Base-by-base conservation (phyloP, 2,329 filamentous ascomycete genomes). In the Ophiosphaerella herpotricha region DNA sequence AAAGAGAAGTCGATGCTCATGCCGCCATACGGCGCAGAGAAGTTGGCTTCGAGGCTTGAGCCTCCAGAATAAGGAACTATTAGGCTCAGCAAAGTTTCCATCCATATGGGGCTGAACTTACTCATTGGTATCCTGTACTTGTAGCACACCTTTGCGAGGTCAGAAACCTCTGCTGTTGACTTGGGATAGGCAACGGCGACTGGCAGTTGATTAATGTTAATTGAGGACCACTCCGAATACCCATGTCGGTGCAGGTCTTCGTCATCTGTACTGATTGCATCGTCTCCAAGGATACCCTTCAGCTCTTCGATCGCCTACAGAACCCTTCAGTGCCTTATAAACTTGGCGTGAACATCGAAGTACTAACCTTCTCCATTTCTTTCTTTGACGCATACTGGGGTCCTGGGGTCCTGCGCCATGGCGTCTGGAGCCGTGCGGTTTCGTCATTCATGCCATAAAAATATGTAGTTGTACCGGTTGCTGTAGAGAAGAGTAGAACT, bases 1-100 rank as follows among this genome's bases (percentile, higher is more conserved):
- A 84, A 85, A 1, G 85, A 84, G 70, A 97, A 97, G 67, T 97
- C 92, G 43, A 97, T 88, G 58, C 89, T 93, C 67, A 97, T 84
- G 11, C 92, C 92, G 11, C 91, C 91, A 66, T 87, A 88, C 0
- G 91, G 90, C 12, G 91, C 90, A 0, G 90, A 89, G 72, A 96
- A 96, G 70, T 96, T 94, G 12, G 89, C 92, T 72, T 97, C 92
- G 0, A 97, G 78, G 58, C 89, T 93, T 0, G 90, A 88, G 12
- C 91, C 92, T 2, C 91, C 91, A 0, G 90, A 94, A 68, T 89
- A 96, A 0, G 90, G 88, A 52, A 94, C 88, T 75, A 37, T 23
- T 31, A 16, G n/a, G 39, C 4, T 48, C 7, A 48, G 39, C 39
- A 7, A 3, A 2, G 13, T 13, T 4, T 24, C 9, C 7, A 8